These are phyloP conservation scores for Leucocoprinus sp. DNA, from an alignment of 768 basidiomycete species.

Conservation along the genomic window DNA sequence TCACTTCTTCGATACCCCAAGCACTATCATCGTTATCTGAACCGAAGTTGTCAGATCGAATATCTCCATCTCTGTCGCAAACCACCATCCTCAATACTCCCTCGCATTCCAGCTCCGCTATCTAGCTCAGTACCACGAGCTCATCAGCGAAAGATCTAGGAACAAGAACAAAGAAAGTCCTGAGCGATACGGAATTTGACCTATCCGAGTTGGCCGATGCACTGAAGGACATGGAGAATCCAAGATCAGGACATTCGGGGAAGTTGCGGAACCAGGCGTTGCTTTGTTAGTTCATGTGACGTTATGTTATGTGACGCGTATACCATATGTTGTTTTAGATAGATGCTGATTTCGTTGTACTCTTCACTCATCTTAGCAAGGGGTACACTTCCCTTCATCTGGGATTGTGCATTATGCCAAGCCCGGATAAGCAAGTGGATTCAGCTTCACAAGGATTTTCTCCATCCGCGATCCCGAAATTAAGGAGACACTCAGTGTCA, in stretches of 20 bases:
- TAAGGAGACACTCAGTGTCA: slow-evolving; percentile 34
- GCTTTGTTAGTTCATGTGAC: slow-evolving; percentile 1
- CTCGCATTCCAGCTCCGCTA: neutral
- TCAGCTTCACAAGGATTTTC: neutral
- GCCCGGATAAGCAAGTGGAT: slow-evolving; percentile 4
- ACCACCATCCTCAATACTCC: neutral
- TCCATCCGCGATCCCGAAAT: slow-evolving; percentile 24
- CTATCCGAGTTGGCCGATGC: slow-evolving; percentile 19
- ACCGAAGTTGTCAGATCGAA: too few species aligned
- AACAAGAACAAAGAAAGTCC: slow-evolving; percentile 14
- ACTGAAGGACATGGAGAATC: slow-evolving; percentile 17
- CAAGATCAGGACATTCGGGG: neutral
- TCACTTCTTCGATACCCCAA: neutral
- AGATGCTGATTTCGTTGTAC: neutral
- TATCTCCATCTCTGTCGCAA: neutral
- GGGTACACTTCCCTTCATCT: too few species aligned
- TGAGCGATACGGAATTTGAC: slow-evolving; percentile 20
- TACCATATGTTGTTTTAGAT: neutral
- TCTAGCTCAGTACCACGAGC: neutral
- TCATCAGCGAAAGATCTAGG: neutral
- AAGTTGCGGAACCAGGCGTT: neutral
- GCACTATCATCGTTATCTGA: neutral
- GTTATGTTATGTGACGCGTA: neutral
- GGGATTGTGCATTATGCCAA: too few species aligned
- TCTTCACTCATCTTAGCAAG: neutral